Evolutionary conservation across 768 basidiomycete genomes (phyloP), one percentile per base, ranked within the genome.

Genomic region (Naematelia encephala): DNA sequence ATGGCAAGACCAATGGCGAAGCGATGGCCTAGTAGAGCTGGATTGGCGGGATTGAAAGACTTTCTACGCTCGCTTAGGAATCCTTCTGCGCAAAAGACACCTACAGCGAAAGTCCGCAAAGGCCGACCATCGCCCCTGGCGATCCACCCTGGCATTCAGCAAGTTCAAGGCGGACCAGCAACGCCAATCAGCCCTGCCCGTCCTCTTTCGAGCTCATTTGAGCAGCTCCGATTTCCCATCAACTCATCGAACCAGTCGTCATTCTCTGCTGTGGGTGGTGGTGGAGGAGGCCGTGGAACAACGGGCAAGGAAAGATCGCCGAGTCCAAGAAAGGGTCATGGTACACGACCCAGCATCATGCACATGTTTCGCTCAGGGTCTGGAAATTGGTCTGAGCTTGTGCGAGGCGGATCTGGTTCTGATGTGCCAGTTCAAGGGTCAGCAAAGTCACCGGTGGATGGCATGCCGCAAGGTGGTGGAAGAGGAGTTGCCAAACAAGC

Each of bases 341-440:
- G 8, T 39, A 16, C 34, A 8, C 29, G 64, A 44, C 64, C 64
- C 4, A 63, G 54, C 26, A 51, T 71, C n/a, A 43, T 62, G n/a
- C 65, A 64, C 46, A 72, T 72, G 12, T 72, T 72, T 45, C 49
- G 70, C 3, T 61, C 64, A 0, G 57, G 58, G 23, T 72, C 70
- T 0, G 70, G 70, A 1, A 69, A 66, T 53, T 72, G 70, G 70
- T 64, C 62, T 11, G 70, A 69, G n/a, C 55, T 72, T 3, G 65
- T 71, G 22, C 34, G 44, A 14, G 52, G 34, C 11, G 11, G 46
- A 22, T 11, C 30, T 16, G 22, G 22, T 5, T 26, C 8, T 39
- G 34, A 39, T 16, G 34, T 39, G 34, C 34, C 34, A 8, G 34
- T 8, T 8, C 8, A 16, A 16, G 34, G 8, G 16, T 8, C 34